Percentiles rank a stretch among this genome's conserved stretches.
phyloP scores from a whole-genome alignment of 1,284 basidiomycete genomes.

The Ceratobasidium sp. region DNA sequence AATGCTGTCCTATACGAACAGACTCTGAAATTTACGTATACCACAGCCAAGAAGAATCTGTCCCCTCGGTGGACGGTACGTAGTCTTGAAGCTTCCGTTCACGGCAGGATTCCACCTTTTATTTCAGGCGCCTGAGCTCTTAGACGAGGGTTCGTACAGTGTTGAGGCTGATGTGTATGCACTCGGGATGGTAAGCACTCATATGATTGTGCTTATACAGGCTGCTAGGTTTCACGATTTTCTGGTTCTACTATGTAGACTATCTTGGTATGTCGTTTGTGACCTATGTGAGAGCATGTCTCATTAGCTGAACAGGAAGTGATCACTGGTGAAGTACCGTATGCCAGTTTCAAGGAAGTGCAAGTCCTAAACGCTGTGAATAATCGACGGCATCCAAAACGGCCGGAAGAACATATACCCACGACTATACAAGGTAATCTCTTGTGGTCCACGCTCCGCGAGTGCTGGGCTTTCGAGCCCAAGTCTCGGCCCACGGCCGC shows the following conservation, averaged over 20 bases:
- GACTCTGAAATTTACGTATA: neutral
- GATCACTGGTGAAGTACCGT: neutral
- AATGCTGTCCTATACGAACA: neutral
- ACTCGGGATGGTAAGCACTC: constrained; percentile 12
- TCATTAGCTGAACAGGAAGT: neutral
- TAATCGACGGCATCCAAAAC: neutral
- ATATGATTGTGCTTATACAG: neutral
- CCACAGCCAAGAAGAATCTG: neutral
- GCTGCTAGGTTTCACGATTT: neutral
- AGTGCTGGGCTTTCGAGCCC: constrained; percentile 4
- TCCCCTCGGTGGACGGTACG: neutral
- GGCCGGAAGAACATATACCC: neutral
- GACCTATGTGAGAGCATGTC: too few species aligned
- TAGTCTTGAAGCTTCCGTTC: neutral
- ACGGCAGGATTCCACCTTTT: neutral
- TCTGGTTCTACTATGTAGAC: too few species aligned
- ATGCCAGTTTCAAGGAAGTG: neutral
- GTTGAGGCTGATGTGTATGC: constrained; percentile 17
- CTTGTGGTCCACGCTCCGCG: neutral
- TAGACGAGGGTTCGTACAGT: neutral
- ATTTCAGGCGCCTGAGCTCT: constrained; percentile 6
- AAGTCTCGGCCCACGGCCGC: neutral
- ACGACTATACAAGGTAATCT: neutral
- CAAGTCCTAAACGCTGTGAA: neutral
- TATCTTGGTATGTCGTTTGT: neutral